Conservation (phyloP, 345 rosid genomes). For the Dimocarpus longan region DNA sequence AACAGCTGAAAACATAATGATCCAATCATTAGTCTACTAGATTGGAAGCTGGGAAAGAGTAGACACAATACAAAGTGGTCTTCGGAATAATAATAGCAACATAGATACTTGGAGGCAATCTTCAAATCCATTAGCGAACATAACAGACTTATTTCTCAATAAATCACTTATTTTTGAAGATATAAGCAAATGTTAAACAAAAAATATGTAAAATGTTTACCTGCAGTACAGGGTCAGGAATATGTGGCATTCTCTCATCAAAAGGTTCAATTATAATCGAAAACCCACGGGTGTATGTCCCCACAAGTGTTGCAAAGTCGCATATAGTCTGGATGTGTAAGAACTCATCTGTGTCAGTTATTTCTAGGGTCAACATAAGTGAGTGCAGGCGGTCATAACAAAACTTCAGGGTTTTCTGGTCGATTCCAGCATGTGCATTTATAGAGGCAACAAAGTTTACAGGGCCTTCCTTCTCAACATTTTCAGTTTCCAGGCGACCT, state of each 20-base stretch:
- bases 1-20: background rate
- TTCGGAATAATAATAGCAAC: background rate
- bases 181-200: background rate
- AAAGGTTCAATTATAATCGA: constrained; percentile 95
- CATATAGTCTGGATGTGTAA: constrained; percentile 92
- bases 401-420: constrained; percentile 89
- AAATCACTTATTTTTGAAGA: background rate
- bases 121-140: background rate
- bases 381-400: constrained; percentile 98
- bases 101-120: background rate
- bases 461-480: constrained; percentile 94
- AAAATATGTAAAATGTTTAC: constrained; percentile 37
- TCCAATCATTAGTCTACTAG: background rate
- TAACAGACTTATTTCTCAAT: background rate
- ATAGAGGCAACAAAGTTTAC: constrained; percentile 76
- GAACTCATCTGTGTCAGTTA: constrained; percentile 95
- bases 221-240: constrained; percentile 97
- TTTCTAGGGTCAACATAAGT: constrained; percentile 90
- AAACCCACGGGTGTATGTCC: constrained; percentile 88
- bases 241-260: constrained; percentile 98
- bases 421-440: constrained; percentile 83
- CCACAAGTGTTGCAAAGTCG: constrained; percentile 95
- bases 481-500: constrained; percentile 79
- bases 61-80: background rate
- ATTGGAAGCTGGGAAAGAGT: constrained; percentile 6